phyloP scores from a whole-genome alignment of 768 basidiomycete genomes.

The Stropharia rugosoannulata region DNA sequence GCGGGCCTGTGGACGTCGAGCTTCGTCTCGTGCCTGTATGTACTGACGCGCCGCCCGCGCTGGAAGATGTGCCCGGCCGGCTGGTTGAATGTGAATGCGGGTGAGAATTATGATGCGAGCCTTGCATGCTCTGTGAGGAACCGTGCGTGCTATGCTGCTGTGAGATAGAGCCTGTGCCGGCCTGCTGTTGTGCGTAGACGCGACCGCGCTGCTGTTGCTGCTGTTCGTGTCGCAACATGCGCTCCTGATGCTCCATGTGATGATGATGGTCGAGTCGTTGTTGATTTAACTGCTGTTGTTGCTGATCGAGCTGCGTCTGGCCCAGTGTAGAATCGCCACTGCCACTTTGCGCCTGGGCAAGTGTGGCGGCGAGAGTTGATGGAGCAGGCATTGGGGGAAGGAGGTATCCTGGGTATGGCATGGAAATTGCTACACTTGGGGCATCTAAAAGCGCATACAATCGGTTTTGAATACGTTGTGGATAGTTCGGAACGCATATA shows the following conservation, averaged over 20 bases:
- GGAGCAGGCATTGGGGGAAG: neutral
- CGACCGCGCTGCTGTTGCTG: conserved; percentile 2
- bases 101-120: too few relatives aligned
- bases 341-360: neutral
- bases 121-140: too few relatives aligned
- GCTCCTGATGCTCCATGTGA: neutral
- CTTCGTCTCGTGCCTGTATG: too few relatives aligned
- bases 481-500: neutral
- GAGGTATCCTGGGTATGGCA: neutral
- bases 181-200: conserved; percentile 6
- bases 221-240: conserved; percentile 3
- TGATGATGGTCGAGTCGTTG: conserved; percentile 5
- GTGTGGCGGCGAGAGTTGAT: neutral
- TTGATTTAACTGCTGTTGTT: conserved; percentile 4
- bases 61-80: neutral
- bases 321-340: neutral
- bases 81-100: neutral
- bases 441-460: neutral
- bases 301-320: conserved; percentile 6
- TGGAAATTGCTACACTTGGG: neutral
- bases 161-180: too few relatives aligned
- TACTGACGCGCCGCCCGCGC: neutral
- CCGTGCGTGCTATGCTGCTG: too few relatives aligned
- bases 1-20: neutral
- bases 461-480: neutral